These are phyloP conservation scores for Penicillium sp. DNA, from an alignment of 2,329 filamentous ascomycete species.

Conservation along the genomic window DNA sequence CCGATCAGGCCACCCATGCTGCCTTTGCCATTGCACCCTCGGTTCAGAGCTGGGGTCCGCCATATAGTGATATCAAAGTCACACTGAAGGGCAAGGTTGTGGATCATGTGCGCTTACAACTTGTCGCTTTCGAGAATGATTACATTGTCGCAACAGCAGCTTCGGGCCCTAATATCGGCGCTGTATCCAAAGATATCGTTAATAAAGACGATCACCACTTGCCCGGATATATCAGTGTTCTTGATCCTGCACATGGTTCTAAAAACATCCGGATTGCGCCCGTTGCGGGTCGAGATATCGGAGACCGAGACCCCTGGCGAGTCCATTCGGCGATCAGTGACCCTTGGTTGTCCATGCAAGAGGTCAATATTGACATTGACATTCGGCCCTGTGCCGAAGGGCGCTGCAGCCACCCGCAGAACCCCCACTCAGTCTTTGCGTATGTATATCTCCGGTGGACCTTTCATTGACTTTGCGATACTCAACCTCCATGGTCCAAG, in stretches of 20 bases:
- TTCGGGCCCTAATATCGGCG: slow-evolving; percentile 14
- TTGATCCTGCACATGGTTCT: neutral
- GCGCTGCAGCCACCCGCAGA: slow-evolving; percentile 29
- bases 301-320: slow-evolving; percentile 22
- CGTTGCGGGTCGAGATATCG: slow-evolving; percentile 13
- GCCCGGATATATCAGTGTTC: neutral
- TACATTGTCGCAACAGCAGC: slow-evolving; percentile 60
- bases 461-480: too few species aligned
- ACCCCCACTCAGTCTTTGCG: neutral
- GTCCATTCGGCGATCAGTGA: slow-evolving; percentile 18
- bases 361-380: slow-evolving; percentile 51
- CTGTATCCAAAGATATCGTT: slow-evolving; percentile 1
- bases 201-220: slow-evolving; percentile 11
- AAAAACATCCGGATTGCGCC: slow-evolving; percentile 15
- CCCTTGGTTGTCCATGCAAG: slow-evolving; percentile 43
- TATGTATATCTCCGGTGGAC: neutral
- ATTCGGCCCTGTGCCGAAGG: slow-evolving; percentile 44
- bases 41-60: slow-evolving; percentile 33
- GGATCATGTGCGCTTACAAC: slow-evolving; percentile 57
- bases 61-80: slow-evolving; percentile 49
- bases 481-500: too few species aligned
- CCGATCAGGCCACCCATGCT: neutral
- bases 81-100: slow-evolving; percentile 51
- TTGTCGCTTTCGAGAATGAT: slow-evolving; percentile 59
- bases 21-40: slow-evolving; percentile 6